These are phyloP conservation scores for Hymenoscyphus infarciens DNA, from an alignment of 2,329 filamentous ascomycete genomes.

Conservation along the genomic window DNA sequence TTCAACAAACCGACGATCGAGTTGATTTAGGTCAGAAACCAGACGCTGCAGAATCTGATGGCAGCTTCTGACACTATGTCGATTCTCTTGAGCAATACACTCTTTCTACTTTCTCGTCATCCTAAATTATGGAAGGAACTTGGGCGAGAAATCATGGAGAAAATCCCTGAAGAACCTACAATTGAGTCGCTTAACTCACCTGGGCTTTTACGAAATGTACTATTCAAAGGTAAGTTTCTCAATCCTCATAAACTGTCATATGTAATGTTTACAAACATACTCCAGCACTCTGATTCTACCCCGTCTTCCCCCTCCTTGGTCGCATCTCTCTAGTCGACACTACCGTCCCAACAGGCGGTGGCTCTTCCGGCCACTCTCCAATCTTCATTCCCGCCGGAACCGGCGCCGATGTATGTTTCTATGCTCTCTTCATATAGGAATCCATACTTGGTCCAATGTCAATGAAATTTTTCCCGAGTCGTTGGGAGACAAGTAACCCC, in stretches of 20 bases:
- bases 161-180: background rate
- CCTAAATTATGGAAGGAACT: background rate
- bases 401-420: background rate
- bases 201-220: background rate
- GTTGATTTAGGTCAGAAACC: background rate
- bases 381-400: background rate
- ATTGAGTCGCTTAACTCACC: background rate
- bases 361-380: background rate
- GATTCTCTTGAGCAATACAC: background rate
- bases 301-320: background rate
- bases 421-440: background rate
- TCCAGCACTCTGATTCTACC: constrained; percentile 1
- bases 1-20: background rate
- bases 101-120: constrained; percentile 4
- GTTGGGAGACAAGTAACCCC: background rate
- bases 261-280: background rate
- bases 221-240: background rate
- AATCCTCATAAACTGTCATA: background rate
- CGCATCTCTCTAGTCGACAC: background rate
- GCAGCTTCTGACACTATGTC: constrained; percentile 1
- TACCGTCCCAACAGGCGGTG: background rate
- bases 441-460: background rate
- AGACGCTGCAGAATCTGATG: constrained; percentile 2
- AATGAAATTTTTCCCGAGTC: background rate
- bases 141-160: background rate